Evolutionary conservation across 1,284 basidiomycete species (phyloP).

Genomic region (Sanghuangporus baumii): DNA sequence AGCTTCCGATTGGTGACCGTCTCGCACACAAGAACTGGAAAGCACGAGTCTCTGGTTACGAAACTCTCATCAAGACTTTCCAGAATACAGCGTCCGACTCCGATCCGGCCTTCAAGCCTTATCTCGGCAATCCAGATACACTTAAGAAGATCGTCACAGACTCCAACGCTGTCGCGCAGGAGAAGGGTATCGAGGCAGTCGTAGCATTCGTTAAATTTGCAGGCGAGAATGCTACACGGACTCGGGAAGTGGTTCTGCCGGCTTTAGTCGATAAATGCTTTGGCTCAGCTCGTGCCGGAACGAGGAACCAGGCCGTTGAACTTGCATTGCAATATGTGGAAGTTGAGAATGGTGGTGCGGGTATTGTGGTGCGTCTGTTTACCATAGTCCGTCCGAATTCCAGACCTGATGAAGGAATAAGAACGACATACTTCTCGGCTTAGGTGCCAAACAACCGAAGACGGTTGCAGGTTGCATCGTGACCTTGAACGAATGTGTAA

Average conservation of each 20-base stretch:
- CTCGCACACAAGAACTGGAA: conserved; percentile 98
- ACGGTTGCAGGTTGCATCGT: conserved; percentile 78
- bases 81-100: conserved; percentile 85
- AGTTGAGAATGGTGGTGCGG: conserved; percentile 86
- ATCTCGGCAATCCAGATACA: conserved; percentile 68
- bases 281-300: conserved; percentile 86
- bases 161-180: conserved; percentile 95
- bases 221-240: conserved; percentile 81
- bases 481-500: conserved; percentile 76
- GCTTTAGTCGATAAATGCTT: conserved; percentile 95
- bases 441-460: conserved; percentile 94
- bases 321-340: conserved; percentile 89
- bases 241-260: conserved; percentile 79
- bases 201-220: conserved; percentile 86
- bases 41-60: conserved; percentile 91
- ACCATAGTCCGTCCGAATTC: background rate
- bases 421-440: conserved; percentile 80
- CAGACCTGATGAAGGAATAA: conserved; percentile 34
- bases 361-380: conserved; percentile 71
- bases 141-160: conserved; percentile 89
- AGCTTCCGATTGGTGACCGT: conserved; percentile 76
- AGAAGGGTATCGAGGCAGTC: conserved; percentile 90
- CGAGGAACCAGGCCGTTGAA: conserved; percentile 87
- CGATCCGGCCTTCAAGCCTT: conserved; percentile 92
- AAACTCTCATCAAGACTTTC: conserved; percentile 82